Evolutionary conservation across 192 early-diverging fungal species (phyloP), one percentile per base, ranked within the genome.

Genomic region (Phlyctochytrium bullatum): DNA sequence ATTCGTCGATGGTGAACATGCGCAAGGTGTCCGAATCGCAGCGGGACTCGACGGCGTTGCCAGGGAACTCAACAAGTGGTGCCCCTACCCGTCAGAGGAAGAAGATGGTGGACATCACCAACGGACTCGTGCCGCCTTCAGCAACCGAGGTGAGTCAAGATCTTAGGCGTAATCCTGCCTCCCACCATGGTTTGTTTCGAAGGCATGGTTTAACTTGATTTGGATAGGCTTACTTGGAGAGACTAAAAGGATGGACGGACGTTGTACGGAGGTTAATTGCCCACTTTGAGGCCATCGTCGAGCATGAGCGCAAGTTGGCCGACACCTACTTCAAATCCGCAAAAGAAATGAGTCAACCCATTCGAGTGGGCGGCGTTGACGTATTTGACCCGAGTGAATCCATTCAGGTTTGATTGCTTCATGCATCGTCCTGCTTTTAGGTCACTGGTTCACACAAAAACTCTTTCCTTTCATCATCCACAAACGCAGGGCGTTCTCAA

Each of bases 321-420:
- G 82, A 76, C 50, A 62, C 59, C 25, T 70, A 64, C 59, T 56
- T 34, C 27, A 68, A 71, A 36, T 72, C 53, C 54, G 70, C 62
- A 10, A 66, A 52, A 27, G 67, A 80, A 33, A 67, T 76, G 60
- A 29, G 69, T 61, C 51, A 58, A 25, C 61, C 73, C 40, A 29
- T 79, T 14, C 16, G 2, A n/a, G 40, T 50, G 40, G 12, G n/a
- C 17, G 23, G 57, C 16, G 27, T 53, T 28, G 69, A 69, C 33
- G 62, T 83, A 29, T 83, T 83, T 62, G 67, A 62, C 10, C 33
- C 34, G 14, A 70, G 69, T 30, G 78, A 80, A 47, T 68, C 76
- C 4, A 52, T 68, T 25, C 71, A 78, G 62, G 64, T 76, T 10
- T 16, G 12, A 34, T 24, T n/a, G 34, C 12, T 14, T 50, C 12